These are phyloP conservation scores for Colletotrichum lupini DNA, from an alignment of 2,329 filamentous ascomycete species.

Conservation along the genomic window DNA sequence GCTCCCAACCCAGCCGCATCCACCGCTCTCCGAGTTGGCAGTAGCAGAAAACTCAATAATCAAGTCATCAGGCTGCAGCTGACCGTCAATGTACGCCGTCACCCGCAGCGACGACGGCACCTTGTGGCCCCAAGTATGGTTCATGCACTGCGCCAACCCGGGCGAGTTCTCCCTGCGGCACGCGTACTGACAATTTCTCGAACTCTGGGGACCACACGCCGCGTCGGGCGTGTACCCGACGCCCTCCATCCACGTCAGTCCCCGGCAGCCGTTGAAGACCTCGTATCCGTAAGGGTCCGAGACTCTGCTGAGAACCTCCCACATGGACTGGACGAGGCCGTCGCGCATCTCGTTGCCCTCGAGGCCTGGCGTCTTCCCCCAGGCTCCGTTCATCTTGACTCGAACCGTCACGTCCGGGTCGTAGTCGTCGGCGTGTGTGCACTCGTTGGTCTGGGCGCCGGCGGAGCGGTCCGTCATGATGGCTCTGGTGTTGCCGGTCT, in stretches of 20 bases:
- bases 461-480: constrained; percentile 29
- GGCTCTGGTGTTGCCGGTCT: constrained; percentile 31
- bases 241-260: constrained; percentile 33
- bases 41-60: constrained; percentile 30
- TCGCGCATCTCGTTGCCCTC: constrained; percentile 34
- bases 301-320: constrained; percentile 26
- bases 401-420: constrained; percentile 28
- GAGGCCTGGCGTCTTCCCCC: constrained; percentile 31
- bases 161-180: constrained; percentile 28
- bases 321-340: constrained; percentile 33
- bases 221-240: constrained; percentile 7
- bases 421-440: constrained; percentile 24
- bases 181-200: constrained; percentile 8
- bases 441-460: constrained; percentile 26
- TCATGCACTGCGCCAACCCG: constrained; percentile 30
- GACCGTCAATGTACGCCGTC: constrained; percentile 34
- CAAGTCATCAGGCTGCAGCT: constrained; percentile 33
- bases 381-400: constrained; percentile 35
- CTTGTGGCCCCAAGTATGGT: constrained; percentile 31
- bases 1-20: constrained; percentile 26
- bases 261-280: constrained; percentile 32
- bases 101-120: constrained; percentile 34
- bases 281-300: constrained; percentile 30
- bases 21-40: constrained; percentile 15
- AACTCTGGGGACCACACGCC: constrained; percentile 24